These are phyloP conservation scores for Dujonia santamariae DNA, from an alignment of 1,139 yeast genomes.

Conservation along the genomic window DNA sequence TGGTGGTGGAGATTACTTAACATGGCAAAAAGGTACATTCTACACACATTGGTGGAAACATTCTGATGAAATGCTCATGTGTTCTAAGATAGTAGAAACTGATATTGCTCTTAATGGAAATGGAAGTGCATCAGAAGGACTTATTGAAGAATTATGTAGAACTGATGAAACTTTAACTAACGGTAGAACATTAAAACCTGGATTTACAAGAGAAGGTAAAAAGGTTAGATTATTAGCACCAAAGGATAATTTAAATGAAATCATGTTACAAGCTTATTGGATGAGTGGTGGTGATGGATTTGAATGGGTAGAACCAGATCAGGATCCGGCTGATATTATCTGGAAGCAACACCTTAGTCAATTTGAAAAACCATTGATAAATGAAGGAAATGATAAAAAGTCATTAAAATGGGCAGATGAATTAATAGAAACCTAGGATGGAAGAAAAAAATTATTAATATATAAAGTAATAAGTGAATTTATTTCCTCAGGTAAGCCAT, in stretches of 20 bases:
- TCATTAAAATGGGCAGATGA: slow-evolving; percentile 4
- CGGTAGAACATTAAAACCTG: slow-evolving; percentile 31
- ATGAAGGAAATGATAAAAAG: slow-evolving; percentile 5
- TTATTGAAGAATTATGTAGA: slow-evolving; percentile 41
- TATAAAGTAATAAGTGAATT: not conserved
- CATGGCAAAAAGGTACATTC: slow-evolving; percentile 66
- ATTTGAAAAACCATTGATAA: slow-evolving; percentile 20
- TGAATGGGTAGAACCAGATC: slow-evolving; percentile 79
- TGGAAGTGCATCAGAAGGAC: slow-evolving; percentile 36
- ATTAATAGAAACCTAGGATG: not conserved
- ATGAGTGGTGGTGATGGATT: slow-evolving; percentile 72
- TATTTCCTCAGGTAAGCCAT: no score
- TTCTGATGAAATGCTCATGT: slow-evolving; percentile 67
- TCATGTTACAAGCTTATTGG: slow-evolving; percentile 73
- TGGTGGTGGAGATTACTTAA: slow-evolving; percentile 54
- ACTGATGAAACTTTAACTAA: slow-evolving; percentile 21
- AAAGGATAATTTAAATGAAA: slow-evolving; percentile 48
- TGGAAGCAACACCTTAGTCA: slow-evolving; percentile 45
- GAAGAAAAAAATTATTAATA: not conserved
- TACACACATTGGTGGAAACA: slow-evolving; percentile 64
- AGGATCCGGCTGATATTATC: slow-evolving; percentile 67
- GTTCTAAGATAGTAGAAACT: slow-evolving; percentile 62
- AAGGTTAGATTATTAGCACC: slow-evolving; percentile 39
- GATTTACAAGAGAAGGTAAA: slow-evolving; percentile 35
- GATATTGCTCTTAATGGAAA: slow-evolving; percentile 55